Evolutionary conservation across 441 rosid species (phyloP), one percentile per base, ranked within the genome.

Genomic region (Hura crepitans): DNA sequence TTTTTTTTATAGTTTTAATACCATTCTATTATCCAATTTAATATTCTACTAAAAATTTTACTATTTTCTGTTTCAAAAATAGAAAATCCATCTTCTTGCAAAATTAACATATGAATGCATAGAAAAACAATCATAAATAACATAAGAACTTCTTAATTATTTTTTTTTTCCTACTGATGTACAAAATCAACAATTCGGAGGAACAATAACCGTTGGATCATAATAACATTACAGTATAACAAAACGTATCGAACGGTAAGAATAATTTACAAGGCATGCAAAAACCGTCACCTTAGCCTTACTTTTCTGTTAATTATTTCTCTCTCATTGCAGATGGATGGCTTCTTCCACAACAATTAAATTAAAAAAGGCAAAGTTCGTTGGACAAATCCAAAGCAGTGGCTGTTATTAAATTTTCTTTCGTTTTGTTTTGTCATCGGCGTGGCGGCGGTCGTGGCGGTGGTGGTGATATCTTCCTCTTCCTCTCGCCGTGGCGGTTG

Each of bases 371-470:
- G 50, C 33, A 62, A 60, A 66, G 74, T 79, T 79, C 76, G 83
- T 79, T 75, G 47, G 59, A 65, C 49, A 57, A 71, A 10, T 76
- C 65, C 75, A 50, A 70, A 67, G 57, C 53, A 13, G 62, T 17
- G 33, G 1, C 14, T 27, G 1, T 15, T 6, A 6, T 63, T 45
- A 3, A 6, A n/a, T 62, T 62, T 27, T 62, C 12, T 28, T 22
- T 27, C 13, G 11, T 12, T 54, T n/a, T 4, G 0, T 28, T 1
- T 18, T 10, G 23, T 53, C 53, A 30, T 72, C 23, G 63, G 47
- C n/a, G 35, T 54, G 68, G 50, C 4, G 50, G 33, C 73, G 65
- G 28, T 54, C 33, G 59, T 13, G 57, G 59, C n/a, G 31, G 65
- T 25, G 50, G 39, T 53, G 62, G 7, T 49, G n/a, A 28, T 39